Evolutionary conservation across 495 filamentous ascomycete genomes (phyloP).

Genomic region (Podospora conica): DNA sequence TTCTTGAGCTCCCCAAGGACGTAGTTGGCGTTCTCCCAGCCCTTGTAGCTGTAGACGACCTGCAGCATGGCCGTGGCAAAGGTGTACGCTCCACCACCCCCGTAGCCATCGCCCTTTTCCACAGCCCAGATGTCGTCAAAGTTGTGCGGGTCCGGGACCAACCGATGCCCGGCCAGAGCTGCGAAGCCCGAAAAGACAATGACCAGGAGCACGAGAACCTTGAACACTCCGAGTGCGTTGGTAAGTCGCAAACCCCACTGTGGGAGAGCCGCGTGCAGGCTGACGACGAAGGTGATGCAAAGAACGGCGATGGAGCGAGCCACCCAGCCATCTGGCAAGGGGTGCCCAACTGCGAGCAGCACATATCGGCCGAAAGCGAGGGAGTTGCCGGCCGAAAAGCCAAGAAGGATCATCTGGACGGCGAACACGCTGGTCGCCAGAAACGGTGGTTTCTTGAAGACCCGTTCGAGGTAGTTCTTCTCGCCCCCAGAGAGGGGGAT

Average conservation of each 20-base stretch:
- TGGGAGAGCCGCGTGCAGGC: constrained; percentile 50
- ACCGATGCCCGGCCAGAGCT: constrained; percentile 29
- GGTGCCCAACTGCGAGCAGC: constrained; percentile 51
- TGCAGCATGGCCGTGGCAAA: constrained; percentile 46
- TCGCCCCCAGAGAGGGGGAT: constrained; percentile 50
- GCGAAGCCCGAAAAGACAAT: constrained; percentile 57
- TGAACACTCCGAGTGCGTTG: constrained; percentile 59
- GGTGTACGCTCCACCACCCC: constrained; percentile 30
- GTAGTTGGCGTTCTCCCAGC: constrained; percentile 45
- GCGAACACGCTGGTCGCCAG: constrained; percentile 56
- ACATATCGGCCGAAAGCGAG: constrained; percentile 64
- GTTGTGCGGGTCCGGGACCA: constrained; percentile 24
- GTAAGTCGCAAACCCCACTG: constrained; percentile 59
- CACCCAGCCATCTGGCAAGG: constrained; percentile 51
- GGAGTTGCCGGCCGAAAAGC: constrained; percentile 53
- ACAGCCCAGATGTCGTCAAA: constrained; percentile 28
- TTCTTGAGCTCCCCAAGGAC: constrained; percentile 56
- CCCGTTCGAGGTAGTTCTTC: constrained; percentile 58
- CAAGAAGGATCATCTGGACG: constrained; percentile 50
- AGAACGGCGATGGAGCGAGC: constrained; percentile 55
- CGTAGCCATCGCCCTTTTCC: constrained; percentile 40
- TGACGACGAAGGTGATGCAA: constrained; percentile 46
- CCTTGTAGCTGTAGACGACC: constrained; percentile 46
- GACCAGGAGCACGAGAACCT: constrained; percentile 56
- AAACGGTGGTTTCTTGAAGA: constrained; percentile 55